These are phyloP conservation scores for Sporisorium exsertum DNA, from an alignment of 1,284 basidiomycete species.

Conservation along the genomic window DNA sequence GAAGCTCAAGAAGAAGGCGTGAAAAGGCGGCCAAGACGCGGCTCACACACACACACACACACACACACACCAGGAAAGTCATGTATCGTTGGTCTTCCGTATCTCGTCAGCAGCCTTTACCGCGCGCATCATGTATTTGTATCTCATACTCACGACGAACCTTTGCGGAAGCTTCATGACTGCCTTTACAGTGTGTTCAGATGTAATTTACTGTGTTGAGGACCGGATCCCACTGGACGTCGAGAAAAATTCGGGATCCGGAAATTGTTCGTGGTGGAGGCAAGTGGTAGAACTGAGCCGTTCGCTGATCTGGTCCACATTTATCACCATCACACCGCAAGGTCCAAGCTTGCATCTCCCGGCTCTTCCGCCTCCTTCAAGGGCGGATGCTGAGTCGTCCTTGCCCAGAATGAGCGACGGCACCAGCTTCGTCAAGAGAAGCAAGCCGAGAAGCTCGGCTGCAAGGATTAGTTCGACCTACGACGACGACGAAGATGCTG, in stretches of 20 bases:
- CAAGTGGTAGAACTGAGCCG: constrained; percentile 6
- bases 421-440: constrained; percentile 38
- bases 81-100: not conserved
- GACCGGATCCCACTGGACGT: not conserved
- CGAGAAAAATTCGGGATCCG: constrained; percentile 24
- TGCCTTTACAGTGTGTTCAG: not conserved
- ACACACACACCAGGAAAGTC: not conserved
- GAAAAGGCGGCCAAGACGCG: not conserved
- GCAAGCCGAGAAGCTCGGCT: constrained; percentile 31
- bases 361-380: not conserved
- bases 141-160: not conserved
- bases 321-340: not conserved
- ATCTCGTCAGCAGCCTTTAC: not conserved
- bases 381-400: not conserved
- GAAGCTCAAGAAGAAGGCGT: constrained; percentile 56
- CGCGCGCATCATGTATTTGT: constrained; percentile 23
- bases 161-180: not conserved
- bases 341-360: too few relatives aligned
- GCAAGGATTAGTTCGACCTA: constrained; percentile 25
- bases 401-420: constrained; percentile 16
- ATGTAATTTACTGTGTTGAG: not conserved
- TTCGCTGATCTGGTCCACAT: not conserved
- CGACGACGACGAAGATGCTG: constrained; percentile 13
- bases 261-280: constrained; percentile 15
- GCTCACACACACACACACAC: not conserved